Base-by-base conservation (phyloP, 2,329 filamentous ascomycete genomes). In the Venturiaceae sp. region DNA sequence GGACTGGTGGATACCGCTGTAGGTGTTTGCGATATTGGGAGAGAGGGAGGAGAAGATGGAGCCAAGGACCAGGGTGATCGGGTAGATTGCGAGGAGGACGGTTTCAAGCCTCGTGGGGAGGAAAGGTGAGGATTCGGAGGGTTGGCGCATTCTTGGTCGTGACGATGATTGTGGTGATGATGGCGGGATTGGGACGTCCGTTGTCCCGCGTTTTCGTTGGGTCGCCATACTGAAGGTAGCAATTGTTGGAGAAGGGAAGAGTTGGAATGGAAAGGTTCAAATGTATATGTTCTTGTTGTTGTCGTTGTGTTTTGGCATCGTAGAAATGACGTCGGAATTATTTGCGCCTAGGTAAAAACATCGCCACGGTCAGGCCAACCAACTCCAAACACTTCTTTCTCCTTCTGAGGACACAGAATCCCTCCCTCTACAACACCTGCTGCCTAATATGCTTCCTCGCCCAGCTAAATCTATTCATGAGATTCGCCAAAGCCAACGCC, bases 11-110 rank as follows among this genome's bases (percentile, higher is more conserved):
- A 74, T 67, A 2, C 77, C 71, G 63, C 84, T 82, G 76, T 90
- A 90, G n/a, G 90, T 92, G 55, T 96, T 73, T 33, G 83, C 75
- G 47, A 87, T 86, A 79, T 13, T 14, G 30, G 91, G 91, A 19
- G 90, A 92, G 56, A 97, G 74, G 36, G 83, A 75, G 50, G 87
- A 86, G 79, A 90, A 96, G 64, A 95, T 67, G 30, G 89, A 88
- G 63, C 94, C 94, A 64, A 96, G 81, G 58, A 90, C 63, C 60
- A 99, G 84, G 6, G 92, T 86, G 28, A 76, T 65, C 3, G 92
- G 92, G 75, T 96, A 97, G 61, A 89, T 74, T 54, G 74, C 64
- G 32, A 96, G 80, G 23, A 86, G 75, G 58, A 82, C 65, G 26
- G 79, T 73, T 69, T 95, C 88, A 66, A 86, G 77, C 8, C 80